Evolutionary conservation across 2,329 filamentous ascomycete genomes (phyloP), one percentile per base, ranked within the genome.

Genomic region (Aspergillus fischeri): DNA sequence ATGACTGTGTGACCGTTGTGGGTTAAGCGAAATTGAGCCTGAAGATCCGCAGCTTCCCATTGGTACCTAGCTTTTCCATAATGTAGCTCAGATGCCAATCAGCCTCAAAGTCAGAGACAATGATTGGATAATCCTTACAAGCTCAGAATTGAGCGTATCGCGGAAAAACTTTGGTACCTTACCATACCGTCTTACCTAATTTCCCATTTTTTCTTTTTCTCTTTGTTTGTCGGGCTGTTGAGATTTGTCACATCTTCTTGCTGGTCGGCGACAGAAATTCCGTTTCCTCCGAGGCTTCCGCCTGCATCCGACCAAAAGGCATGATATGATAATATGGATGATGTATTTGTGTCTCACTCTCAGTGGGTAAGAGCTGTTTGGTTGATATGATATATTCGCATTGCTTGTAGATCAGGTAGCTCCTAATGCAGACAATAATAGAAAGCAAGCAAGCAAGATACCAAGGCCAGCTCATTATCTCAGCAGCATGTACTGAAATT

Each of bases 11-110:
- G 53, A 60, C 63, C 60, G 56, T 58, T 57, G 62, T 65, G 58
- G 65, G 28, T 56, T 66, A 69, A 70, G 65, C 67, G 68, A 72
- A 71, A 73, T 73, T 72, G 60, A 63, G 57, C 55, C 41, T 60
- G 63, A 54, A 63, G 64, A 66, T 65, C 58, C 56, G 52, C 45
- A 17, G 53, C 53, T 52, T 65, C 61, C 62, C 44, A 62, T 72
- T 72, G 69, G 68, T 52, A 57, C 48, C 38, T 52, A 53, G 38
- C 17, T 27, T 52, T 55, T 50, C 50, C 55, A 54, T 38, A 58
- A 56, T 63, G 67, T 63, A 58, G 49, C 9, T 28, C 4, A 48
- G 49, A 49, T 49, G 44, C 62, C 63, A 69, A 65, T 67, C 59
- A 63, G 56, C n/a, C 48, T 44, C 49, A 27, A 35, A 48, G 11